Percentiles rank a stretch among this genome's conserved stretches.
Conservation (phyloP, 257 asterid species). For the Voacanga thouarsii region DNA sequence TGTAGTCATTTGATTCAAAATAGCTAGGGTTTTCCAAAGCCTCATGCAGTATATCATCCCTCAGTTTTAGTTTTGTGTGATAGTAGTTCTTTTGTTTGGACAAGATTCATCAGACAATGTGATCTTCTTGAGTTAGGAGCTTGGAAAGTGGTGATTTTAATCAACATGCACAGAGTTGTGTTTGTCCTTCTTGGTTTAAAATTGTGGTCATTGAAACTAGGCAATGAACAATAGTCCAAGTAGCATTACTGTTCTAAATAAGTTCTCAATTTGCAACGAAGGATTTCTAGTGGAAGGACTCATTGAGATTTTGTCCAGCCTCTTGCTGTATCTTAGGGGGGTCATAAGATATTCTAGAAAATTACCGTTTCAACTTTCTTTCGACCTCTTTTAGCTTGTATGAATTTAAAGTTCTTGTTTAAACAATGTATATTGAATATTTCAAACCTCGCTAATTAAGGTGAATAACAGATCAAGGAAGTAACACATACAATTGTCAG, state of each 20-base stretch:
- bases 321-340: neutral
- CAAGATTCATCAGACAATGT: neutral
- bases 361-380: neutral
- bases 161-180: neutral
- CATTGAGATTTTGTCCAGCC: neutral
- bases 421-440: no score
- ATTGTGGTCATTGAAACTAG: neutral
- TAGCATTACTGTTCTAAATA: neutral
- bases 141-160: neutral
- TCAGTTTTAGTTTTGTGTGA: neutral
- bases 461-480: no score
- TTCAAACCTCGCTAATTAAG: neutral
- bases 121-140: neutral
- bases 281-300: neutral
- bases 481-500: no score
- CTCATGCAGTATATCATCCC: neutral
- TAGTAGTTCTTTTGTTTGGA: neutral
- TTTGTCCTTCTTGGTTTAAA: neutral
- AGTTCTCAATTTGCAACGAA: neutral
- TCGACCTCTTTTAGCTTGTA: no score
- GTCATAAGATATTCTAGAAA: neutral
- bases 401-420: no score
- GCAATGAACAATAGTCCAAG: neutral
- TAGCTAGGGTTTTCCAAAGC: neutral
- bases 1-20: neutral